Base-by-base conservation (phyloP, 257 asterid genomes). In the Lithospermum erythrorhizon region DNA sequence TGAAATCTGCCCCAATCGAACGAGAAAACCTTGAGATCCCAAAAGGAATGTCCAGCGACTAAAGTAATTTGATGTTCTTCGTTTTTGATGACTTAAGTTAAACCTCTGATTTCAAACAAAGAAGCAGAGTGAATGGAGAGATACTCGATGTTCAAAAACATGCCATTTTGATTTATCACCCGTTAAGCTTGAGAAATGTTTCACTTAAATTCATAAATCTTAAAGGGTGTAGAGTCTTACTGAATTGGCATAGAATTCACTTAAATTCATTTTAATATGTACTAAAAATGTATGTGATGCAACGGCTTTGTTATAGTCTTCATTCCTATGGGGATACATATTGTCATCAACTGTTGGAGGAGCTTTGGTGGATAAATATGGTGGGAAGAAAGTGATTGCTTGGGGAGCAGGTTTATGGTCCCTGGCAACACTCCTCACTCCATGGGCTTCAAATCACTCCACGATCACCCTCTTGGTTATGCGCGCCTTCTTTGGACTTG, bases 391-490 rank as follows among this genome's bases (percentile, higher is more conserved):
- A 56, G 96, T 88, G 18, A 82, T 91, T 21, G 94, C 94, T 6
- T 86, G 94, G 95, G 98, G 98, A 61, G 95, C 87, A 30, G 89
- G 91, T 51, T 75, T 90, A 61, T 87, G 98, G 98, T 90, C 98
- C 13, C 65, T 90, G 21, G 96, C 96, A 49, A 90, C 98, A 53
- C 87, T 91, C 59, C 84, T 91, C 63, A 91, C 96, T 41, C 98
- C 98, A 22, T 81, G 77, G 95, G 98, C 98, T 8, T 96, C 98
- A 60, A 83, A 83, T 79, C 95, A 85, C 79, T 91, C 98, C 63
- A 86, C 96, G 0, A 64, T 78, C 30, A 75, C 79, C 72, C 98
- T 91, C 70, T 82, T 91, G 74, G 87, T 85, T 16, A 78, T 85
- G 48, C 94, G 98, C 7, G 91, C 89, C 63, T 87, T 87, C 80